These are phyloP conservation scores for Theobroma grandiflorum DNA, from an alignment of 441 rosid genomes.

Conservation along the genomic window DNA sequence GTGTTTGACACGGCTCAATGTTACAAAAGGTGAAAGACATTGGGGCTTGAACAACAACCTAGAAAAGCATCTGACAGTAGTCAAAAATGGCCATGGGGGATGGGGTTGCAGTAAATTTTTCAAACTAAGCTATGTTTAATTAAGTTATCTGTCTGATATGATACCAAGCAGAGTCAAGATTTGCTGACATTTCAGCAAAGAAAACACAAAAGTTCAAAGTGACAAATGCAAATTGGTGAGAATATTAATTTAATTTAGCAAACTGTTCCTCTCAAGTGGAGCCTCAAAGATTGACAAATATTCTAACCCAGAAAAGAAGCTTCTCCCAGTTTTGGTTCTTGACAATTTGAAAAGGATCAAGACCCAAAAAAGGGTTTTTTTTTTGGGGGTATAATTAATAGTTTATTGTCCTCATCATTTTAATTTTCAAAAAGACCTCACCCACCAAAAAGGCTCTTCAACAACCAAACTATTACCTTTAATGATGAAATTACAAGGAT, in stretches of 20 bases:
- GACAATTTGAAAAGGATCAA: constrained; percentile 2
- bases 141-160: background rate
- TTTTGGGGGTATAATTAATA: background rate
- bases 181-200: constrained; percentile 28
- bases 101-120: background rate
- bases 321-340: background rate
- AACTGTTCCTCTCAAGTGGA: background rate
- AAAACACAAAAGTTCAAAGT: background rate
- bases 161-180: constrained; percentile 38
- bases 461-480: background rate
- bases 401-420: background rate
- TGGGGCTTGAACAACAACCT: background rate
- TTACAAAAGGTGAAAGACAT: constrained; percentile 18
- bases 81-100: background rate
- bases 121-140: background rate
- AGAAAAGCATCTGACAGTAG: background rate
- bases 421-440: constrained; percentile 8
- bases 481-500: constrained; percentile 4
- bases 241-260: background rate
- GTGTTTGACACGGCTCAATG: constrained; percentile 7
- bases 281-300: constrained; percentile 30
- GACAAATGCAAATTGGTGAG: background rate
- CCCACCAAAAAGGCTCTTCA: background rate
- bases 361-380: background rate
- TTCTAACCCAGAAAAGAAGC: background rate